phyloP scores from a whole-genome alignment of 2,329 filamentous ascomycete genomes.

The Periconia sp. region DNA sequence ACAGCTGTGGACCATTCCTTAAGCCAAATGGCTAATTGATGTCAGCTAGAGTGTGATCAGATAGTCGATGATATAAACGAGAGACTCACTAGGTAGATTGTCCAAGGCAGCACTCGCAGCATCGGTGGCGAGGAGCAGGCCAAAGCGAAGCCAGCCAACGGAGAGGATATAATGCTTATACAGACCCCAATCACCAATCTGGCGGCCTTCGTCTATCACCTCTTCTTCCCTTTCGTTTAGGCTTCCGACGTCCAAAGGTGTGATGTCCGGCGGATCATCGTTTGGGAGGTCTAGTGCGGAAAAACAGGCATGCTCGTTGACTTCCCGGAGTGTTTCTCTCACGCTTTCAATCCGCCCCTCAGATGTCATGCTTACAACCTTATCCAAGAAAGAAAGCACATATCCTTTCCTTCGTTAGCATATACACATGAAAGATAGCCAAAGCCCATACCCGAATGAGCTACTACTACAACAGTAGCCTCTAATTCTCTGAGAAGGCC shows the following conservation, averaged over 20 bases:
- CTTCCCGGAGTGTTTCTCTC: not conserved
- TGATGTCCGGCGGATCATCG: not conserved
- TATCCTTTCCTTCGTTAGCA: not conserved
- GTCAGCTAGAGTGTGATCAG: not conserved
- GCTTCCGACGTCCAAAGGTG: not conserved
- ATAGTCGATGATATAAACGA: not conserved
- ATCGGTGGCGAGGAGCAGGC: slow-evolving; percentile 2
- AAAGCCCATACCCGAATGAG: slow-evolving; percentile 1
- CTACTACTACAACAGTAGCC: slow-evolving; percentile 2
- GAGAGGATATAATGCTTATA: slow-evolving; percentile 10
- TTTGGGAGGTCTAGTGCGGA: no score
- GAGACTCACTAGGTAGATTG: slow-evolving; percentile 8
- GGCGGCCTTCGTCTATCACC: not conserved
- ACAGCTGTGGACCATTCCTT: slow-evolving; percentile 14
- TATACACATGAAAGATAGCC: not conserved
- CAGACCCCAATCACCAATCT: slow-evolving; percentile 10
- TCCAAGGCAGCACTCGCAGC: slow-evolving; percentile 1
- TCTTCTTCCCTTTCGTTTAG: not conserved
- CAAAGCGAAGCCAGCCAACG: slow-evolving; percentile 4
- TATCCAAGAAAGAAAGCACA: slow-evolving; percentile 6
- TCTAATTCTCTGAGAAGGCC: slow-evolving; percentile 1
- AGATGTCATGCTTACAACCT: not conserved
- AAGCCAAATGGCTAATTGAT: slow-evolving; percentile 8
- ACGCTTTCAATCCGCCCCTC: slow-evolving; percentile 1
- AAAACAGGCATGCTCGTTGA: no score